Percentiles rank a stretch among this genome's conserved stretches.
These are phyloP conservation scores for Trichoderma atroviride DNA, from an alignment of 2,329 filamentous ascomycete genomes.

Conservation along the genomic window DNA sequence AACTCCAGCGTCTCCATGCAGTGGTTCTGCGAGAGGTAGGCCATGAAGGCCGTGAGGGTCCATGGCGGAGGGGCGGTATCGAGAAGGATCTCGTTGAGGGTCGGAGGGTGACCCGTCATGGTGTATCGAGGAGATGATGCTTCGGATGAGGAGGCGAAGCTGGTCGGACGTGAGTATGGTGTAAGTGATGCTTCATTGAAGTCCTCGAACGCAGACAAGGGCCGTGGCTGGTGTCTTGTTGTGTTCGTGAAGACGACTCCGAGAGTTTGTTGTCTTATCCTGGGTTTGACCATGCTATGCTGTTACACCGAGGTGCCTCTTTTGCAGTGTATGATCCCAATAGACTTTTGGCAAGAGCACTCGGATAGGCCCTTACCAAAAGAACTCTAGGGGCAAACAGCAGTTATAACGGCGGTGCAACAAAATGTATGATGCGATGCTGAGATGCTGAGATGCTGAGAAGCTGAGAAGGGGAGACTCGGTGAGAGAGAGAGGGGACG, in stretches of 20 bases:
- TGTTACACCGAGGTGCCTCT: background rate
- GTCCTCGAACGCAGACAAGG: constrained; percentile 50
- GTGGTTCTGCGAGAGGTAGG: constrained; percentile 94
- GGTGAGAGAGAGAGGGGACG: background rate
- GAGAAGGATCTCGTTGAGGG: constrained; percentile 82
- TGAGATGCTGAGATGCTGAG: background rate
- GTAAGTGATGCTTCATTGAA: constrained; percentile 47
- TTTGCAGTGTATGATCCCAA: constrained; percentile 11
- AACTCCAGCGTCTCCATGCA: constrained; percentile 97
- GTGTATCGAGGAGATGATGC: constrained; percentile 40
- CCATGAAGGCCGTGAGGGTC: constrained; percentile 91
- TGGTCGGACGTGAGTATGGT: constrained; percentile 52
- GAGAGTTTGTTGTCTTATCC: constrained; percentile 47
- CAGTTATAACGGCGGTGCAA: background rate
- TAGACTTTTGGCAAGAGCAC: constrained; percentile 14
- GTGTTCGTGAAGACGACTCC: constrained; percentile 48
- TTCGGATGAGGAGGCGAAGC: constrained; percentile 51
- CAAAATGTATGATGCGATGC: background rate
- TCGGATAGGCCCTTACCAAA: constrained; percentile 10
- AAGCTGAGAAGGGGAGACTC: background rate
- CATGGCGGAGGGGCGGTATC: constrained; percentile 86
- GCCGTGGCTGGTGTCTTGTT: constrained; percentile 49
- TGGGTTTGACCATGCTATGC: constrained; percentile 49
- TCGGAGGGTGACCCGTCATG: constrained; percentile 55
- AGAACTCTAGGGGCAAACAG: background rate